Evolutionary conservation across 768 basidiomycete species (phyloP).

Genomic region (Tricholoma matsutake): DNA sequence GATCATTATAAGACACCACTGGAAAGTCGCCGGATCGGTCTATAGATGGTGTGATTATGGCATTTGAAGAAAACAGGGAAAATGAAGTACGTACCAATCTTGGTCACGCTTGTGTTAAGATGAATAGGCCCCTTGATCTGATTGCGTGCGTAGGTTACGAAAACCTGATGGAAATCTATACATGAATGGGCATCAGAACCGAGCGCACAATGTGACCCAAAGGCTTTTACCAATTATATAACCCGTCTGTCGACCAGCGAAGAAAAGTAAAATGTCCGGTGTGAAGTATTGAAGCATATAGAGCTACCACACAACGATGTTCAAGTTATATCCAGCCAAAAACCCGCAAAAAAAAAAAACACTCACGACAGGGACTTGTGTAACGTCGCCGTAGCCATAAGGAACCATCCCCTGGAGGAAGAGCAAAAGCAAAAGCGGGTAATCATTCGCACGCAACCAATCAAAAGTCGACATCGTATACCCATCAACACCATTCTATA

Average conservation of each 20-base stretch:
- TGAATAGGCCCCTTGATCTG: neutral
- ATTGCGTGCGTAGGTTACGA: neutral
- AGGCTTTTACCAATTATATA: neutral
- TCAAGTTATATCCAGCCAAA: neutral
- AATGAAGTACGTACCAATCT: neutral
- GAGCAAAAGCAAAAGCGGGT: neutral
- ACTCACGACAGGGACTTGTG: neutral
- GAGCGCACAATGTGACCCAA: neutral
- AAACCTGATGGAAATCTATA: neutral
- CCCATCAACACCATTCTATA: neutral
- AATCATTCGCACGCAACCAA: neutral
- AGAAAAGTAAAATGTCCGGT: neutral
- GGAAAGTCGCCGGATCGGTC: neutral
- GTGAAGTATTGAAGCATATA: neutral
- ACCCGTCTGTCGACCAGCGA: neutral
- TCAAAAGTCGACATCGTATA: neutral
- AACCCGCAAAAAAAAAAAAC: neutral
- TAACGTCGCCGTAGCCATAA: neutral
- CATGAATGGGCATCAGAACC: neutral
- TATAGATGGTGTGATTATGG: neutral
- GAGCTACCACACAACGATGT: neutral
- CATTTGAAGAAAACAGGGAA: neutral
- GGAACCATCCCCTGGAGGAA: neutral
- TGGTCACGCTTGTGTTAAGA: neutral
- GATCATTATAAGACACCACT: neutral